Base-by-base conservation (phyloP, 805 yeast species). In the Candida montana region DNA sequence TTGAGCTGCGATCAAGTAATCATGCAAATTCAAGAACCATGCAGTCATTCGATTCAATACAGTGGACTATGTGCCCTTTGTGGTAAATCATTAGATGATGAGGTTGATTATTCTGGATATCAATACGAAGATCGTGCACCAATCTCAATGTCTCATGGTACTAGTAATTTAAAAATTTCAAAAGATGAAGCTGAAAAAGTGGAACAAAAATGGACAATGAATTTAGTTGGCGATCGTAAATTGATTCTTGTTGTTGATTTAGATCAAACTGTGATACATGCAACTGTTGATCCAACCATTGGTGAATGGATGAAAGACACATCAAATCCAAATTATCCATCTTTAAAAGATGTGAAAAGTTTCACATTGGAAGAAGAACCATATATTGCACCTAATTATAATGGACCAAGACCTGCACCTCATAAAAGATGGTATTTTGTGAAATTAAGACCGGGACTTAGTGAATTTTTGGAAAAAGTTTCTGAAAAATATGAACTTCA, bases 191-290 rank as follows among this genome's bases (percentile, higher is more conserved):
- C 98, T 2, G 81, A 79, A 46, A 79, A 81, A 46, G 80, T 93
- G 37, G 98, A 90, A 57, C 75, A 75, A 46, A 66, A 67, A 24
- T 72, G 89, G 39, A 77, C 87, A 5, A 66, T 69, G 42, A 69
- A 83, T 44, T 69, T 93, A 35, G 62, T 79, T 6, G 59, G 68
- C 13, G 84, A 78, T 40, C 68, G 73, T 45, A 87, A 86, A 59
- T 69, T 93, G 47, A 89, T 93, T 24, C 69, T 93, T 42, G 98
- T 93, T 23, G 99, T 93, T 5, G 99, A 93, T 69, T 71, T 93
- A 48, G 99, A 93, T 65, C 99, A 93, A 61, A 93, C 99, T 0
- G 95, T 93, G 5, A 91, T 93, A 26, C 99, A 93, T 57, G 96
- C 97, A 32, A 91, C 97, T 5, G 97, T 91, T 15, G 99, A 93